Evolutionary conservation across 345 rosid genomes (phyloP), one percentile per base, ranked within the genome.

Genomic region (Raphanus sativus): DNA sequence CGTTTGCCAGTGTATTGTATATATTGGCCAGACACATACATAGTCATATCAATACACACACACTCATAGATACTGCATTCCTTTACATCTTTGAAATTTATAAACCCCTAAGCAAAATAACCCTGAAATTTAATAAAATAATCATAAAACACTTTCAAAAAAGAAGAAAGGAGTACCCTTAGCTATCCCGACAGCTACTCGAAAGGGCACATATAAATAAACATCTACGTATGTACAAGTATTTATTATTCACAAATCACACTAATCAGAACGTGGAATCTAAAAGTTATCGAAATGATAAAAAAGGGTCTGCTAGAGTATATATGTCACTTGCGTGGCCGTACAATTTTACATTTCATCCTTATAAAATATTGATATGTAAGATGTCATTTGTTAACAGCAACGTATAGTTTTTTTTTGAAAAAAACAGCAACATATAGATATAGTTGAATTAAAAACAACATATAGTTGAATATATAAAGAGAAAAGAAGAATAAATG

Each of bases 281-380:
- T 78, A 62, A 72, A 65, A 71, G 69, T 73, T 67, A 79, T 78
- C 68, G 82, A 68, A 79, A 79, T 67, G 2, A 36, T 67, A 3
- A 60, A 74, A 65, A 67, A 50, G 55, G 67, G 55, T 64, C 21
- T 66, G 69, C 69, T 59, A 40, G 56, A 66, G 55, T 50, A n/a
- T 50, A 54, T 72, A 17, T 68, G 69, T 73, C 60, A 36, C 59
- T 52, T 67, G 65, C 34, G 81, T 68, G 61, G 70, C 75, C 74
- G 78, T 73, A 62, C 73, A 66, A 45, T 56, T 62, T 77, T 56
- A 56, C 36, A 25, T n/a, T 71, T 36, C 17, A n/a, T 32, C 33
- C 11, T 13, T 32, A 25, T 62, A 5, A 48, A 50, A 25, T 13
- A 58, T 3, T 25, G 48, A 40, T 42, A 11, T 26, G 33, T 61